Evolutionary conservation across 148 eudicot species (phyloP), one percentile per base, ranked within the genome.

Genomic region (Persicaria tinctoria): DNA sequence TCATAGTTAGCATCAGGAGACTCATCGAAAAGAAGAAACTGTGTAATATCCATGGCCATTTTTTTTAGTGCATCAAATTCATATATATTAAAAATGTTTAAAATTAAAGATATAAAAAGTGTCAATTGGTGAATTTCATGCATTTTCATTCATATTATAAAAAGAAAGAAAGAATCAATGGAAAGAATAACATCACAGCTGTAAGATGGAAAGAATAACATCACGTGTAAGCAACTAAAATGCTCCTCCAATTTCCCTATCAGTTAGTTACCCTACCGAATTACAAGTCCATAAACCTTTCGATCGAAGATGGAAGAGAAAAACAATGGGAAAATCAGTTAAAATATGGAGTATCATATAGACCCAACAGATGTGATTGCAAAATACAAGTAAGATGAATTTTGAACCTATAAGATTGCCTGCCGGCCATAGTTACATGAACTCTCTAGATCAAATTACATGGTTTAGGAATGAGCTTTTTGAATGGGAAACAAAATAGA

Each of bases 1-100:
- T 23, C 27, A 23, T 23, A 23, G 27, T 23, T 82, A 51, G 90
- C 87, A 82, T 90, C 86, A 32, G 84, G 77, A 8, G 91, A 86
- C 80, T 90, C 92, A 23, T 91, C 90, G 38, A 86, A 62, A 71
- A 90, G 74, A 55, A 90, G 82, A 57, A 76, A 79, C 73, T 86
- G 87, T 47, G 95, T 90, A 70, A 90, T 84, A 50, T 90, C 95
- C 81, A 85, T 68, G 0, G 92, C 91, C 89, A 87, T 89, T 83
- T 75, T 72, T 50, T 72, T 57, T 72, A 46, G 41, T 23, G 53
- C 78, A 72, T 7, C 23, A 20, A 76, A 78, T 46, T 46, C 3
- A 27, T 4, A 17, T 13, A 16, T 23, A 23, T 0, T 23, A 8
- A 5, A 23, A 23, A 23, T 23, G 27, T 10, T 8, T 41, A 14